Conservation (phyloP, 441 rosid species). For the Pelargonium cotyledonis region DNA sequence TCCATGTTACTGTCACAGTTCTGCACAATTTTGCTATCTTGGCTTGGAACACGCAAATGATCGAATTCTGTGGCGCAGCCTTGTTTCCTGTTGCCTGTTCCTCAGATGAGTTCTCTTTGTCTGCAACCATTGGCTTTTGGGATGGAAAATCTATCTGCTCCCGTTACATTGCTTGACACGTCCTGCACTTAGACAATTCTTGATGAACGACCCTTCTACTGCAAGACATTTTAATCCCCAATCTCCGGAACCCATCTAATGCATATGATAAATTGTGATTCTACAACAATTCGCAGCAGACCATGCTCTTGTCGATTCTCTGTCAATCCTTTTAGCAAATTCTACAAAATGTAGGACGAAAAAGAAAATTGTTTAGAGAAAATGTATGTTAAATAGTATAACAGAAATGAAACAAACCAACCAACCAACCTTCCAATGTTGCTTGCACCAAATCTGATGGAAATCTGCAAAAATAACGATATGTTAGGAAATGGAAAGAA, state of each 20-base stretch:
- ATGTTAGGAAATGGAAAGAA: neutral
- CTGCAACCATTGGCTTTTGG: constrained; percentile 14
- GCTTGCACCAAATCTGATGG: neutral
- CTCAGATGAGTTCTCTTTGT: constrained; percentile 22
- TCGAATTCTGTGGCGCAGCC: constrained; percentile 26
- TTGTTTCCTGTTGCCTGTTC: constrained; percentile 19
- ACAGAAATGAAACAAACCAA: neutral
- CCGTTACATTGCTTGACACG: constrained; percentile 18
- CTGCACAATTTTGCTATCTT: constrained; percentile 33
- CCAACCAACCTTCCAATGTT: neutral
- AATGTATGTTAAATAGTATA: neutral
- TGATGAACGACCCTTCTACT: no score
- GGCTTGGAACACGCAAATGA: constrained; percentile 43
- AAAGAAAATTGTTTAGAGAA: neutral
- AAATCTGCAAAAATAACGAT: neutral
- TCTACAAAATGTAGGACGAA: neutral
- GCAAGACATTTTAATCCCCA: neutral
- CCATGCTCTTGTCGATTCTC: neutral
- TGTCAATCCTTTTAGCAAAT: neutral
- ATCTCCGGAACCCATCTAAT: neutral
- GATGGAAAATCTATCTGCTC: constrained; percentile 15
- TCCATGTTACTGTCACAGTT: constrained; percentile 54
- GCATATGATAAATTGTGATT: neutral
- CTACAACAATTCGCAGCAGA: neutral
- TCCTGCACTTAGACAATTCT: neutral